phyloP scores from a whole-genome alignment of 495 filamentous ascomycete genomes.

The Barbatosphaeria neglecta region DNA sequence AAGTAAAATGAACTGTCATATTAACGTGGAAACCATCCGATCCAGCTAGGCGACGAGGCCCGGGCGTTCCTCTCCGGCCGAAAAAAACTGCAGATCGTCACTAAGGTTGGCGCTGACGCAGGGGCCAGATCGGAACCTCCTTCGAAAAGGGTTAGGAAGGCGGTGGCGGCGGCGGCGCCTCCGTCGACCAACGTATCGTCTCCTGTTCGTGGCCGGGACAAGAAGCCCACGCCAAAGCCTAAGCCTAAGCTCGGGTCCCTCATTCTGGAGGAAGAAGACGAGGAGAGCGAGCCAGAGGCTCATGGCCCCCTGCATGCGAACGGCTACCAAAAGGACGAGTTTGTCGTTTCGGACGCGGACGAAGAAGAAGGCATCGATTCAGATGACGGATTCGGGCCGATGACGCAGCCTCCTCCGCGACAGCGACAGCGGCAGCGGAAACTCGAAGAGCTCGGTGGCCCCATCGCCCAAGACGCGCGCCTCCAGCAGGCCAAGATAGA shows the following conservation, averaged over 20 bases:
- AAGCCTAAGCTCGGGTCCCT: conserved; percentile 42
- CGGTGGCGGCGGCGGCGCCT: conserved; percentile 18
- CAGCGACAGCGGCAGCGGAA: conserved; percentile 16
- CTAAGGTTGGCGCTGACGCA: not conserved
- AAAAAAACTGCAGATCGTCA: conserved; percentile 9
- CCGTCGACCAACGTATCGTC: conserved; percentile 84
- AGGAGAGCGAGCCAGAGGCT: conserved; percentile 23
- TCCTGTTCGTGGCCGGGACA: conserved; percentile 40
- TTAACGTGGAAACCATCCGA: no score
- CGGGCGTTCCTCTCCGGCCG: conserved; percentile 13
- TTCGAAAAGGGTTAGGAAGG: conserved; percentile 19
- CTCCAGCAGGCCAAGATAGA: conserved; percentile 45
- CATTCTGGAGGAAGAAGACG: conserved; percentile 14
- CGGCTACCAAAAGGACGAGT: conserved; percentile 39
- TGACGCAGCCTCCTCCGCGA: conserved; percentile 23
- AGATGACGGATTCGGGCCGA: conserved; percentile 51
- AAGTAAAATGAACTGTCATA: conserved; percentile 12
- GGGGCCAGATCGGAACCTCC: not conserved
- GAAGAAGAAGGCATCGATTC: conserved; percentile 15
- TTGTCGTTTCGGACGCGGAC: conserved; percentile 38
- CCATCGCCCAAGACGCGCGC: conserved; percentile 59
- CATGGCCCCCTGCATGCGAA: conserved; percentile 22
- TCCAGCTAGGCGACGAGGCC: conserved; percentile 28
- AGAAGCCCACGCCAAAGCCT: no score
- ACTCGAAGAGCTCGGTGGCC: conserved; percentile 43